phyloP scores from a whole-genome alignment of 805 yeast genomes.

The Candida maltosa region DNA sequence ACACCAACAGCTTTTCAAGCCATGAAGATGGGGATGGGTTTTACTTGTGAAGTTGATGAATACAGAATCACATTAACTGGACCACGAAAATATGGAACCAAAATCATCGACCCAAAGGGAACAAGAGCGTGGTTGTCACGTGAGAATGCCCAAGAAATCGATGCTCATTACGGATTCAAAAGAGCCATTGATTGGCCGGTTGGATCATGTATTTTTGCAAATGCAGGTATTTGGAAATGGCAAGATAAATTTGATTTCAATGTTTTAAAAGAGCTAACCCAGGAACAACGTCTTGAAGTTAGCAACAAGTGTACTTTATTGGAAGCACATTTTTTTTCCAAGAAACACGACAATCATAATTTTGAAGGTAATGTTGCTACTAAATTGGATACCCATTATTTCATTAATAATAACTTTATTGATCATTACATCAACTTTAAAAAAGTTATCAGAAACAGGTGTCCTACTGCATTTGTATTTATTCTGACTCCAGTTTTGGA shows the following conservation, averaged over 20 bases:
- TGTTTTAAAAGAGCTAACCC: constrained; percentile 15
- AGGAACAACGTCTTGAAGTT: constrained; percentile 26
- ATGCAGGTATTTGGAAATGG: constrained; percentile 74
- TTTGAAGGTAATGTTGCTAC: constrained; percentile 13
- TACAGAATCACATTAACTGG: constrained; percentile 76
- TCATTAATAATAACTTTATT: constrained; percentile 63
- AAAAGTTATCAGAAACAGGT: constrained; percentile 40
- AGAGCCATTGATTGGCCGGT: constrained; percentile 63
- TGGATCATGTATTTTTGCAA: constrained; percentile 79
- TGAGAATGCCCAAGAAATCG: constrained; percentile 42
- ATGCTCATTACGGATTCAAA: constrained; percentile 66
- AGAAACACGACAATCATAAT: constrained; percentile 30
- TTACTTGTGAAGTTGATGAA: constrained; percentile 60
- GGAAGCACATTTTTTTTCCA: constrained; percentile 29
- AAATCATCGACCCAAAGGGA: constrained; percentile 64
- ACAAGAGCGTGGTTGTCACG: constrained; percentile 63
- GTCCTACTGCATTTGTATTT: constrained; percentile 51
- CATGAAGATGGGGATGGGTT: constrained; percentile 76
- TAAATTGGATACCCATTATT: constrained; percentile 47
- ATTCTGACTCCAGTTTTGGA: constrained; percentile 82
- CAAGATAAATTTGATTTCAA: constrained; percentile 17
- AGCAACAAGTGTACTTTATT: constrained; percentile 20
- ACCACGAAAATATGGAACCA: constrained; percentile 60
- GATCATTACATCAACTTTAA: constrained; percentile 56
- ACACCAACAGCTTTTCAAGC: constrained; percentile 80